These are phyloP conservation scores for Linnemannia exigua DNA, from an alignment of 192 early-diverging fungal species.

Conservation along the genomic window DNA sequence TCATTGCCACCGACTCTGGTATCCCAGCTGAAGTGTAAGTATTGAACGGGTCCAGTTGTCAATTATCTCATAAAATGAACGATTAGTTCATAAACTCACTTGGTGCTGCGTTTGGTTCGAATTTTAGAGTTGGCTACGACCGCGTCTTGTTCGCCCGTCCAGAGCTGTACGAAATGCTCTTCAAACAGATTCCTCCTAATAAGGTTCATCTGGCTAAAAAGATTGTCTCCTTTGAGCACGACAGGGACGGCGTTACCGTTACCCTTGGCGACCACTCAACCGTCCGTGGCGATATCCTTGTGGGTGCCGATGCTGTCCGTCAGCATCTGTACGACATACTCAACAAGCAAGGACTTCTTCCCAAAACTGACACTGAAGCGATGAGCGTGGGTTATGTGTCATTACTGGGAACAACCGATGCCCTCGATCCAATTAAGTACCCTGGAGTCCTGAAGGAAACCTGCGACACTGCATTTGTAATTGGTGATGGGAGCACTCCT, in stretches of 20 bases:
- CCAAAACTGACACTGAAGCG: neutral
- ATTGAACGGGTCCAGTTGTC: too few relatives aligned
- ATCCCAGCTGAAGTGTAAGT: too few relatives aligned
- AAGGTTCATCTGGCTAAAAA: conserved; percentile 28
- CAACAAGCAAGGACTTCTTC: neutral
- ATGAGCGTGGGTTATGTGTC: conserved; percentile 9
- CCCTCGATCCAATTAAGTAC: neutral
- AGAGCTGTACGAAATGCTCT: conserved; percentile 14
- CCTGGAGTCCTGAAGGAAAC: neutral
- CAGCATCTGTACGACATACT: conserved; percentile 6
- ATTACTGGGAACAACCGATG: conserved; percentile 10
- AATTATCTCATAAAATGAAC: too few relatives aligned
- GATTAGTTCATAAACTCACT: too few relatives aligned
- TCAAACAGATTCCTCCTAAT: neutral
- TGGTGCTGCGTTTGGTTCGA: too few relatives aligned
- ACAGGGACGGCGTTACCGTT: neutral
- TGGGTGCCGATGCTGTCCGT: conserved; percentile 27
- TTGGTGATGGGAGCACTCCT: neutral
- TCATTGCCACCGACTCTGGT: too few relatives aligned
- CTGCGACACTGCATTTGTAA: neutral
- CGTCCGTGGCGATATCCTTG: conserved; percentile 20
- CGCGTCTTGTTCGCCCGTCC: conserved; percentile 17
- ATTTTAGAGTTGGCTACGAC: neutral
- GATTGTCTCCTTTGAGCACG: neutral
- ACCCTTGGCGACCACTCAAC: conserved; percentile 1